Base-by-base conservation (phyloP, 495 filamentous ascomycete genomes). In the Talaromyces nanjingensis region DNA sequence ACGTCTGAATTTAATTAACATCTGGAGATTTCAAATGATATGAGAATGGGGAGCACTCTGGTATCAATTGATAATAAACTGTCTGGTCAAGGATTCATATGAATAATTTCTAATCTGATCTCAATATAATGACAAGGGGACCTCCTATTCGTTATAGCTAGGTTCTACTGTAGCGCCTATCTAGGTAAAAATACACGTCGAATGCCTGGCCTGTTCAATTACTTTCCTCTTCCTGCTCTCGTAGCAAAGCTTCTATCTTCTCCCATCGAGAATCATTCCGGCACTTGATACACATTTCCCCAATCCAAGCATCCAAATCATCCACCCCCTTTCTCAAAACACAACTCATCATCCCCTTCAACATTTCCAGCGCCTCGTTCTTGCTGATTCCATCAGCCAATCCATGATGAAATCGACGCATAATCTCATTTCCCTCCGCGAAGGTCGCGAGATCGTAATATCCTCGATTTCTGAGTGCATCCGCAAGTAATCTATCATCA, bases 361-460 rank as follows among this genome's bases (percentile, higher is more conserved):
- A 29, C 63, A 64, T 34, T 14, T 60, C 37, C n/a, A 39, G 56
- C 4, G 37, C 63, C 31, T 64, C 56, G 60, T 64, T 22, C 53
- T 29, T 64, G 34, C 12, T 64, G 12, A 64, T 14, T 2, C 55
- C 55, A 52, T 52, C 47, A 22, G 63, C 33, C 14, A 64, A 37
- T 4, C 63, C 56, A 49, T 64, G 31, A 37, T 64, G 63, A 27
- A 60, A 59, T 4, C 63, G 55, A 52, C 63, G 63, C 63, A 64
- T 64, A 29, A 49, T n/a, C 27, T 64, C 63, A 24, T 60, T 64
- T 11, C 34, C 53, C 6, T 45, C 63, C 14, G 55, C 63, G 18
- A 60, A 45, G 2, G 54, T 27, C 0, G 63, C 55, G 2, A 64
- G 39, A 2, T 45, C 4, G 24, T 14, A 1, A 25, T 20, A 25